A percentile compares a stretch with the other conserved stretches of the same genome.
Evolutionary conservation across 352 stramenopile genomes (phyloP).

Genomic region (Globisporangium acanthophoron): DNA sequence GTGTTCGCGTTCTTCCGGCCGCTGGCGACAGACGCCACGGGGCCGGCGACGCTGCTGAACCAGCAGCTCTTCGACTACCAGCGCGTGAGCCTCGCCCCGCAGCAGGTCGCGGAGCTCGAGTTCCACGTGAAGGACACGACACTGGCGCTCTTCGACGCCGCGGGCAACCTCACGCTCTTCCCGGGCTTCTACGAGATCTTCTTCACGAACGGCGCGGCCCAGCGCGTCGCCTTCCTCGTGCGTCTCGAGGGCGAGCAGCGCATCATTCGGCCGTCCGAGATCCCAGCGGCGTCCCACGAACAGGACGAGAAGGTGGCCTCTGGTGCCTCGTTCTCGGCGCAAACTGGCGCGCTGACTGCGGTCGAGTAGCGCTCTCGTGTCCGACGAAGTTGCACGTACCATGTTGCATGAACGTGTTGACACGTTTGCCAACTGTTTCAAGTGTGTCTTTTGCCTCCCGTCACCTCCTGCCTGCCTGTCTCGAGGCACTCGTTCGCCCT

Average conservation of each 20-base stretch:
- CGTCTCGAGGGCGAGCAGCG: constrained; percentile 39
- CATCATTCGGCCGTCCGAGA: constrained; percentile 36
- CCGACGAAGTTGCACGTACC: background rate
- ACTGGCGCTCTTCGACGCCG: constrained; percentile 52
- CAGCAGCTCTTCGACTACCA: constrained; percentile 72
- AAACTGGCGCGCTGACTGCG: background rate
- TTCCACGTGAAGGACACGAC: constrained; percentile 42
- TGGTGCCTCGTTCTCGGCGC: no score
- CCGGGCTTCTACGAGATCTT: constrained; percentile 74
- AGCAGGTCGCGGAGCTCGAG: constrained; percentile 26
- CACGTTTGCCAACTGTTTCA: background rate
- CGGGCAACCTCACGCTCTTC: constrained; percentile 44
- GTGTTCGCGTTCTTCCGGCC: constrained; percentile 76
- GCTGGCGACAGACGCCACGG: constrained; percentile 47
- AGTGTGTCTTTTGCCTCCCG: no score
- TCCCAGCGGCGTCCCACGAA: background rate
- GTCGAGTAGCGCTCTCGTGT: constrained; percentile 5
- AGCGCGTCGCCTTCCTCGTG: constrained; percentile 62
- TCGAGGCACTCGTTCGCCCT: no score
- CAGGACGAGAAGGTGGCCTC: background rate
- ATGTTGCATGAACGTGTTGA: background rate
- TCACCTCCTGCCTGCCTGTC: no score
- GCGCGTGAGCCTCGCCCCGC: constrained; percentile 41
- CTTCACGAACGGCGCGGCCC: constrained; percentile 62
- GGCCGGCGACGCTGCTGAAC: constrained; percentile 55